Evolutionary conservation across 352 stramenopile genomes (phyloP), one percentile per base, ranked within the genome.

Genomic region (Blastocystis hominis): DNA sequence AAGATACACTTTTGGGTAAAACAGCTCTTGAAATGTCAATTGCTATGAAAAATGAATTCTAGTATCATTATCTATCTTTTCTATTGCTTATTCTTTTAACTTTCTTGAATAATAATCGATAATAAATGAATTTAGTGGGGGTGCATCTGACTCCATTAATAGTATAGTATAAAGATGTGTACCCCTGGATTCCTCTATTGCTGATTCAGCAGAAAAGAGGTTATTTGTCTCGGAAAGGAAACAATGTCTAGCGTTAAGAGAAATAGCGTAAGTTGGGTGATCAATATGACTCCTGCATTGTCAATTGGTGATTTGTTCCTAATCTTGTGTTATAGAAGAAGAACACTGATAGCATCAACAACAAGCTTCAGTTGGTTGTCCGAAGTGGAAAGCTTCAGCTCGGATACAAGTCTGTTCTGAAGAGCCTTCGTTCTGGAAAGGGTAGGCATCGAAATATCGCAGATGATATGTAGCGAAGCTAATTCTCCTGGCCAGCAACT

Each of bases 331-430:
- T 56, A 4, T 84, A 84, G 72, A 98, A 98, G 92, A 98, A 98
- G 93, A 94, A 92, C 89, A 94, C 94, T 89, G 96, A 99, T 90
- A 98, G 95, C 90, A 98, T 98, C 93, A 99, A 99, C 95, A 97
- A 95, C 89, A 94, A 95, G 78, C 92, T 99, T 86, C 96, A 98
- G 93, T 92, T 99, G 81, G 96, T 99, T 75, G 98, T 98, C 95
- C 97, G 97, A 91, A 98, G 94, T 47, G 97, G 97, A 89, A 98
- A 98, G 93, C 96, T 97, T 70, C 93, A 94, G 80, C 93, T 99
- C 88, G 97, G 97, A 80, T 98, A 98, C 95, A 99, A 98, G 93
- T 92, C 95, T 89, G 97, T 95, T 69, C 89, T 98, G 72, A 99
- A 99, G 94, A 92, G 92, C 89, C 93, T 99, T 55, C 95, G 97